A percentile compares a stretch with the other conserved stretches of the same genome.
phyloP scores from a whole-genome alignment of 2,329 filamentous ascomycete species.

The Talaromyces sp. region DNA sequence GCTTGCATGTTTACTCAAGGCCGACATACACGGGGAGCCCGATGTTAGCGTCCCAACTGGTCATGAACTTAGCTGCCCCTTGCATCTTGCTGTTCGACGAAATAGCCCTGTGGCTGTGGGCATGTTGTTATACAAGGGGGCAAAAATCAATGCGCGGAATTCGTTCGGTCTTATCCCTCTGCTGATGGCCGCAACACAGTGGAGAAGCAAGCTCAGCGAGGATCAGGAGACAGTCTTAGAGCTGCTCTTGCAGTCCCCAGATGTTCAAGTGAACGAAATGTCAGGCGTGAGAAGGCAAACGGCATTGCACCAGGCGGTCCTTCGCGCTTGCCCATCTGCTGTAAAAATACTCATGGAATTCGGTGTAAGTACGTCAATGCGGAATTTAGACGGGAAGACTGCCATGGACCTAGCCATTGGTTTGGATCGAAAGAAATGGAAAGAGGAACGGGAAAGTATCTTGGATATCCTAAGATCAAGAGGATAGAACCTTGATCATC shows the following conservation, averaged over 20 bases:
- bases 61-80: not conserved
- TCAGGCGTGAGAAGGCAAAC: no score
- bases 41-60: not conserved
- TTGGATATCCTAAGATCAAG: not conserved
- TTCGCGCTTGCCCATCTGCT: no score
- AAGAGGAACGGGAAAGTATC: constrained; percentile 16
- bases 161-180: not conserved
- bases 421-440: constrained; percentile 11
- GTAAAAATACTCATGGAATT: no score
- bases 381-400: no score
- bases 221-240: not conserved
- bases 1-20: not conserved
- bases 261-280: not conserved
- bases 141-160: no score
- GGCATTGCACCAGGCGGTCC: no score
- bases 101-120: no score
- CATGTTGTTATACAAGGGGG: no score
- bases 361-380: no score
- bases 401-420: not conserved
- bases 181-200: not conserved
- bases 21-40: not conserved
- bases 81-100: not conserved
- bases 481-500: not conserved
- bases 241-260: not conserved
- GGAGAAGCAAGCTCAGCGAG: not conserved